Evolutionary conservation across 352 stramenopile species (phyloP).

Genomic region (Phytophthora fragariaefolia): DNA sequence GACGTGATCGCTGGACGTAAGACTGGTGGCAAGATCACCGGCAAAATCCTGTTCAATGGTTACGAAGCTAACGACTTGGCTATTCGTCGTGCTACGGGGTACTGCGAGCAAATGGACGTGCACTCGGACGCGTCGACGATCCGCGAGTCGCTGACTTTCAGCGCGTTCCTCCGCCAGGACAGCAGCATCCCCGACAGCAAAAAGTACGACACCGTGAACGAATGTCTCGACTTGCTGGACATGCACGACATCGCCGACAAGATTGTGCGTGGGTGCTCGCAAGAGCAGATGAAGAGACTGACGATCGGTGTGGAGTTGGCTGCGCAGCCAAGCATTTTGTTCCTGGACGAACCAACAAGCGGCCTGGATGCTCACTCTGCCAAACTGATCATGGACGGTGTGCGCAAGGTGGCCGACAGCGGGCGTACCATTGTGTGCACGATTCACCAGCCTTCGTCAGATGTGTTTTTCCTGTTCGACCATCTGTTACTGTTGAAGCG

Average conservation of each 20-base stretch:
- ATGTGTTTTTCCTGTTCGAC: constrained; percentile 91
- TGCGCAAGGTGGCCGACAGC: constrained; percentile 76
- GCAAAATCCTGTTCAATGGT: constrained; percentile 58
- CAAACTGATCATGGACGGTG: constrained; percentile 75
- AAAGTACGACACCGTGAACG: constrained; percentile 44
- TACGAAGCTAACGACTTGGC: constrained; percentile 46
- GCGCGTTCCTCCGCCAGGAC: constrained; percentile 35
- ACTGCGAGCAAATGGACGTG: constrained; percentile 84
- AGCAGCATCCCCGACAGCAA: constrained; percentile 28
- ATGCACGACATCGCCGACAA: constrained; percentile 47
- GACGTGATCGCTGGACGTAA: constrained; percentile 23
- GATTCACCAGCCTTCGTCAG: constrained; percentile 90
- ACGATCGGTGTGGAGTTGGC: constrained; percentile 71
- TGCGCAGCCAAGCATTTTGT: constrained; percentile 82
- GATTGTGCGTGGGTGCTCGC: constrained; percentile 36
- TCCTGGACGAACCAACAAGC: constrained; percentile 75
- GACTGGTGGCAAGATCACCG: constrained; percentile 62
- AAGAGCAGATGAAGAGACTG: constrained; percentile 56
- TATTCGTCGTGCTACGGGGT: constrained; percentile 50
- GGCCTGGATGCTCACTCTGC: constrained; percentile 85
- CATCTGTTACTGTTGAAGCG: constrained; percentile 73
- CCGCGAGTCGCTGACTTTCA: constrained; percentile 58
- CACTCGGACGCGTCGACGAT: constrained; percentile 87
- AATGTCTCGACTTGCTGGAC: constrained; percentile 44
- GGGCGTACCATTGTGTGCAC: constrained; percentile 85